Conservation (phyloP, 371 early-diverging fungal genomes). For the Vairimorpha ceranae region DNA sequence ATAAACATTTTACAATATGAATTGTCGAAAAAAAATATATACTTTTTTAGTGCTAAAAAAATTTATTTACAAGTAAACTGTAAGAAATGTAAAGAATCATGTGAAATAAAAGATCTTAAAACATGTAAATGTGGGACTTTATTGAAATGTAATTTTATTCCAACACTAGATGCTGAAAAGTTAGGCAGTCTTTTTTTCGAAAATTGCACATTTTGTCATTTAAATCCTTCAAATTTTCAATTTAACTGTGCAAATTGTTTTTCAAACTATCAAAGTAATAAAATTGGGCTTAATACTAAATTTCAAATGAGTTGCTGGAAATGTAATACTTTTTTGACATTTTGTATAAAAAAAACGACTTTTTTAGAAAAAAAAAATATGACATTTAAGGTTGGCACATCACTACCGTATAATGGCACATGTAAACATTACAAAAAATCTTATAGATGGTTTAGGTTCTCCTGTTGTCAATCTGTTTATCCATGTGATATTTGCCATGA, state of each 20-base stretch:
- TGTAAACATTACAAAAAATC: slow-evolving; percentile 84
- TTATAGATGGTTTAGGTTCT: slow-evolving; percentile 86
- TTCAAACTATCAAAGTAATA: slow-evolving; percentile 37
- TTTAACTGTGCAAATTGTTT: slow-evolving; percentile 40
- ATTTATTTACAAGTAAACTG: slow-evolving; percentile 39
- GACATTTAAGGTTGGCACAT: slow-evolving; percentile 53
- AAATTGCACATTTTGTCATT: slow-evolving; percentile 22
- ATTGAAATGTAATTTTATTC: slow-evolving; percentile 37
- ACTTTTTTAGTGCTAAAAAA: slow-evolving; percentile 25
- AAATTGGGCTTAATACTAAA: slow-evolving; percentile 1
- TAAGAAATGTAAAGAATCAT: slow-evolving; percentile 28
- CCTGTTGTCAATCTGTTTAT: slow-evolving; percentile 75
- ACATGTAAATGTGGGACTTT: slow-evolving; percentile 33
- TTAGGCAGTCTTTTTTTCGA: slow-evolving; percentile 45
- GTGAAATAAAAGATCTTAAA: background rate
- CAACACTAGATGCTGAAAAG: slow-evolving; percentile 11
- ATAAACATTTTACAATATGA: slow-evolving; percentile 29
- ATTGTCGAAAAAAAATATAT: slow-evolving; percentile 24
- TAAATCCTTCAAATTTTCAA: slow-evolving; percentile 44
- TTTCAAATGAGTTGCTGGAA: slow-evolving; percentile 52
- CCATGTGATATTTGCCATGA: slow-evolving; percentile 89
- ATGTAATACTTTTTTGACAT: slow-evolving; percentile 68
- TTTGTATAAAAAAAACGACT: slow-evolving; percentile 67
- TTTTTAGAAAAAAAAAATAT: slow-evolving; percentile 63
- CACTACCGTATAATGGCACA: slow-evolving; percentile 67